phyloP scores from a whole-genome alignment of 2,329 filamentous ascomycete species.

The Pyrenochaeta sp. region DNA sequence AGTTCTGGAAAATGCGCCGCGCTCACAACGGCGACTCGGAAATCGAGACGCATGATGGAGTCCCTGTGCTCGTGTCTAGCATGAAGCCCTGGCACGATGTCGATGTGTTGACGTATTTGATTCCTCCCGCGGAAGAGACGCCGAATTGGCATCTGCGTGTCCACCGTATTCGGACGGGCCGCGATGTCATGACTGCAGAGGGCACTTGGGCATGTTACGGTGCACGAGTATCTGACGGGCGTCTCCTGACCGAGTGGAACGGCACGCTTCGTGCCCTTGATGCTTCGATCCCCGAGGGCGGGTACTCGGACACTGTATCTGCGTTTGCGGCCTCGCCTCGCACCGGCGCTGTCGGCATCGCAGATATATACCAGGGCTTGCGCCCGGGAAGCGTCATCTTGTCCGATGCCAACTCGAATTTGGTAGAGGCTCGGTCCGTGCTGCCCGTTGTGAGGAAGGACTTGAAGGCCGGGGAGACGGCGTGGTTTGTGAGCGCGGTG shows the following conservation, averaged over 20 bases:
- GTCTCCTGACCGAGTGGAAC: slow-evolving; percentile 55
- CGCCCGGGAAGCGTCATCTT: slow-evolving; percentile 72
- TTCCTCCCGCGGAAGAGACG: slow-evolving; percentile 65
- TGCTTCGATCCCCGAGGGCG: slow-evolving; percentile 52
- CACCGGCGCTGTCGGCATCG: slow-evolving; percentile 61
- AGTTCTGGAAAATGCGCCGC: slow-evolving; percentile 80
- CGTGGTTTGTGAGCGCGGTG: slow-evolving; percentile 74
- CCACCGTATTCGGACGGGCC: slow-evolving; percentile 66
- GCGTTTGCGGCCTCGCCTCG: slow-evolving; percentile 57
- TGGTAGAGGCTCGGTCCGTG: slow-evolving; percentile 74
- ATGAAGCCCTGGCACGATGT: slow-evolving; percentile 78
- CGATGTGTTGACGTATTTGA: slow-evolving; percentile 67
- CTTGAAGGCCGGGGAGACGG: slow-evolving; percentile 63
- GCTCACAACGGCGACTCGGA: slow-evolving; percentile 67
- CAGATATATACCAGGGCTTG: slow-evolving; percentile 49
- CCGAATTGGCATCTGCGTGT: slow-evolving; percentile 73
- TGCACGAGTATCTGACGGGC: slow-evolving; percentile 65
- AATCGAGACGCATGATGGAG: slow-evolving; percentile 63
- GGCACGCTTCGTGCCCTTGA: slow-evolving; percentile 35
- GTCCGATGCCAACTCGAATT: slow-evolving; percentile 80
- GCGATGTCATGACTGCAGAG: slow-evolving; percentile 74
- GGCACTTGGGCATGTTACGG: slow-evolving; percentile 75
- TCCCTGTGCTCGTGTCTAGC: slow-evolving; percentile 69
- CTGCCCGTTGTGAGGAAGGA: slow-evolving; percentile 73
- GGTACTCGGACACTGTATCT: slow-evolving; percentile 31